Evolutionary conservation across 78 protist genomes (phyloP).

Genomic region (Dictyostelium brefeldianum): DNA sequence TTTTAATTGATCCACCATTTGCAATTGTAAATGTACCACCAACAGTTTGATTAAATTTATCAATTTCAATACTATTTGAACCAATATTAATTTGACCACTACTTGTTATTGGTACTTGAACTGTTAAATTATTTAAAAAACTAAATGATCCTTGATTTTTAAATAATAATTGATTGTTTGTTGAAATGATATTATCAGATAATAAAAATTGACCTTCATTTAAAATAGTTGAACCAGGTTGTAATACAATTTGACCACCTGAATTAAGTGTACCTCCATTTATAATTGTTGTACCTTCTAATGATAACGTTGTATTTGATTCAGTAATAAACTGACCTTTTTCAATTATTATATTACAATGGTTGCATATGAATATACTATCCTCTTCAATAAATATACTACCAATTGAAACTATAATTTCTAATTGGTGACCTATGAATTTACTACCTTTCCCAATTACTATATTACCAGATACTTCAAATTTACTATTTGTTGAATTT

Average conservation of each 20-base stretch:
- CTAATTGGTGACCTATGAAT: neutral
- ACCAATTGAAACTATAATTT: neutral
- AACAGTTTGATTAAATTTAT: neutral
- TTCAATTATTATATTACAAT: neutral
- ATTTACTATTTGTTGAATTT: neutral
- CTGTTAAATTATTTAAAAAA: neutral
- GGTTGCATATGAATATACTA: neutral
- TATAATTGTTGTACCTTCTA: slow-evolving; percentile 8
- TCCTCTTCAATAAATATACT: neutral
- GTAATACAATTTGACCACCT: neutral
- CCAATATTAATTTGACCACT: neutral
- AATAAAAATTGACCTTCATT: neutral
- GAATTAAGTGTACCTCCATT: neutral
- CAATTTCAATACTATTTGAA: neutral
- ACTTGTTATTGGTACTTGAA: neutral
- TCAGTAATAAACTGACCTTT: neutral
- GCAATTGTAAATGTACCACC: neutral
- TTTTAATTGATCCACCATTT: neutral
- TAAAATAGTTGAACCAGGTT: neutral
- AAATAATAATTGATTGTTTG: neutral
- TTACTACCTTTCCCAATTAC: neutral
- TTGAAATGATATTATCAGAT: neutral
- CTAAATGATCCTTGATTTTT: neutral
- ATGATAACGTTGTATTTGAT: neutral
- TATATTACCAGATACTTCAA: neutral